Base-by-base conservation (phyloP, 352 stramenopile genomes). In the Globisporangium acanthophoron region DNA sequence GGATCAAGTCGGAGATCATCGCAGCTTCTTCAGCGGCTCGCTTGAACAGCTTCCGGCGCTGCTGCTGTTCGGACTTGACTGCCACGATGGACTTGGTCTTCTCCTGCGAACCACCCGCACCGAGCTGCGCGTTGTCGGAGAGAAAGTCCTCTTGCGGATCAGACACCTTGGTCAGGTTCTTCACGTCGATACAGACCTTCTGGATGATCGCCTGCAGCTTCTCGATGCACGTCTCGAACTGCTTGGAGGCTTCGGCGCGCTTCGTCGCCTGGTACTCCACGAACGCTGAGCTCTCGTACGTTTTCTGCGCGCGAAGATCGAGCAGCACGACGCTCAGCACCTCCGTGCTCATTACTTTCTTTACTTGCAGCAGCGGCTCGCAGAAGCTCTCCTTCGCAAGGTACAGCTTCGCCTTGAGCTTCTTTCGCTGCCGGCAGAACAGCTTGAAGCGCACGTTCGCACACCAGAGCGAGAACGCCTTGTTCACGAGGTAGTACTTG, bases 71-170 rank as follows among this genome's bases (percentile, higher is more conserved):
- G 9, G 90, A 80, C 62, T 98, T 98, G 33, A 96, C 70, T 3
- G 90, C 90, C 0, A 97, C 86, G 50, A 97, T 93, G n/a, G 87
- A 96, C 55, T 97, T 97, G 24, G 79, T 95, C 58, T 97, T 97
- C 50, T 90, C 78, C 35, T 91, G 82, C 9, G 21, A 15, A 0
- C 64, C 67, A 20, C 53, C 62, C 5, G 71, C 62, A 50, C 69
- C 59, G 3, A 66, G 71, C 5, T 55, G 57, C 5, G 75, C 60
- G 16, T 65, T 68, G 50, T 89, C 75, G 0, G 74, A 76, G 9
- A 88, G 64, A 41, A 86, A 84, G 41, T 89, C 78, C 18, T 89
- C 78, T 53, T 88, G 76, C 1, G 73, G 67, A 55, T 81, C 78
- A 0, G 76, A 69, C 5, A 68, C 59, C 46, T 88, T 88, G 3